Percentiles rank a stretch among this genome's conserved stretches.
Evolutionary conservation across 805 yeast genomes (phyloP).

Genomic region (Gaillardinia entomophila): DNA sequence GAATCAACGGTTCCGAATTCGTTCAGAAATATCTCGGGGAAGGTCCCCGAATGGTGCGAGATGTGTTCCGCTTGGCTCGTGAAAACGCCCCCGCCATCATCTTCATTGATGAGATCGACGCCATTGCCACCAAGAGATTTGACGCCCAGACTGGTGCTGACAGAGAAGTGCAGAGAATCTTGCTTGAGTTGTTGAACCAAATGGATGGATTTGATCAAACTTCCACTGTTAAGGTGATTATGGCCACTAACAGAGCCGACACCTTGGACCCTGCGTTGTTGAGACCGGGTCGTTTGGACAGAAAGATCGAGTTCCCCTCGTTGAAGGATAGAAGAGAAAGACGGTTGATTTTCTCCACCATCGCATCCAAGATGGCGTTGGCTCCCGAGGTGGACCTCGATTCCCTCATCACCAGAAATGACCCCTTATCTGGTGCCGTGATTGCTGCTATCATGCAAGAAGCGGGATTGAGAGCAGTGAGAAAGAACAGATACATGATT

Average conservation of each 20-base stretch:
- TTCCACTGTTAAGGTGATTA: slow-evolving; percentile 92
- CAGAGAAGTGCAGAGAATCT: slow-evolving; percentile 97
- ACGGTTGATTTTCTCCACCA: slow-evolving; percentile 90
- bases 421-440: slow-evolving; percentile 93
- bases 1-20: slow-evolving; percentile 97
- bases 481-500: slow-evolving; percentile 96
- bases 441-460: slow-evolving; percentile 99
- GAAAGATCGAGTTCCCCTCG: slow-evolving; percentile 96
- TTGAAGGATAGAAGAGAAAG: slow-evolving; percentile 97
- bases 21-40: slow-evolving; percentile 98
- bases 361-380: slow-evolving; percentile 94
- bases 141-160: slow-evolving; percentile 99
- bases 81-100: slow-evolving; percentile 97
- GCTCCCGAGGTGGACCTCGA: slow-evolving; percentile 98
- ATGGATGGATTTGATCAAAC: slow-evolving; percentile 99
- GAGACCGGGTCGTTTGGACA: slow-evolving; percentile 97
- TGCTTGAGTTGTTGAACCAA: slow-evolving; percentile 94
- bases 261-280: slow-evolving; percentile 96
- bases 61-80: slow-evolving; percentile 93
- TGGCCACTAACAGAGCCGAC: slow-evolving; percentile 99
- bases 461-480: slow-evolving; percentile 97
- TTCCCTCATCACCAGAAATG: slow-evolving; percentile 89
- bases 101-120: slow-evolving; percentile 97
- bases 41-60: slow-evolving; percentile 99
- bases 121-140: slow-evolving; percentile 97